Evolutionary conservation across 1,284 basidiomycete genomes (phyloP).

Genomic region (Ustilago nuda): DNA sequence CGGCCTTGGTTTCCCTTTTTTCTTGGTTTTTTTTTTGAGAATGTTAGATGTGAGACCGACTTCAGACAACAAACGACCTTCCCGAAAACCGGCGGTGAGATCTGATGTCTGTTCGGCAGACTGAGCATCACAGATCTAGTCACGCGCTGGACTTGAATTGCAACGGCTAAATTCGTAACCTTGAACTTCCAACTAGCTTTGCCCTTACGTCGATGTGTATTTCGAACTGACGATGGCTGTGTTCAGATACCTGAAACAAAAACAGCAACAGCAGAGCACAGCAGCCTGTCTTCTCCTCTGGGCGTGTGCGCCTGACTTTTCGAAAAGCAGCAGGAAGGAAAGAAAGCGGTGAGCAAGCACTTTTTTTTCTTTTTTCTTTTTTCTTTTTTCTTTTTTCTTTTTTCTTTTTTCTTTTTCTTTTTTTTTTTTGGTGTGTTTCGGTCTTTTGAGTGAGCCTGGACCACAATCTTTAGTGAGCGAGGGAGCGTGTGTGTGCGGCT

Average conservation of each 20-base stretch:
- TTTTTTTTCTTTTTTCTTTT: too few relatives aligned
- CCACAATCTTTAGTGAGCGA: too few relatives aligned
- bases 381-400: too few relatives aligned
- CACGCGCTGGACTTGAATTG: conserved; percentile 5
- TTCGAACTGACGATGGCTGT: conserved; percentile 4
- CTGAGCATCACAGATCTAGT: neutral
- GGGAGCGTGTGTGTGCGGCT: neutral
- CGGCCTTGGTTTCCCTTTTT: conserved; percentile 1
- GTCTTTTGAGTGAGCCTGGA: neutral
- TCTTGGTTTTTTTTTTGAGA: neutral
- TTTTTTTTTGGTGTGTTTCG: neutral
- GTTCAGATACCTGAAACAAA: conserved; percentile 1
- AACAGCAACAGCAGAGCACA: neutral
- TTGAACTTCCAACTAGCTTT: neutral
- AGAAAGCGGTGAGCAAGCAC: too few relatives aligned
- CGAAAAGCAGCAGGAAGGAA: neutral
- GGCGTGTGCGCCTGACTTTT: neutral
- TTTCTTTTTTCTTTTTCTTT: too few relatives aligned
- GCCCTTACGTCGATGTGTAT: neutral
- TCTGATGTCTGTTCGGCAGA: conserved; percentile 7
- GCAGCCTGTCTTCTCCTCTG: neutral
- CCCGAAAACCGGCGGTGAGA: neutral
- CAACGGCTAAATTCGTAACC: neutral
- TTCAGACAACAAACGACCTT: neutral
- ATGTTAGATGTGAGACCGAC: neutral